Conservation (phyloP, 441 rosid species). For the Aleurites moluccanus region DNA sequence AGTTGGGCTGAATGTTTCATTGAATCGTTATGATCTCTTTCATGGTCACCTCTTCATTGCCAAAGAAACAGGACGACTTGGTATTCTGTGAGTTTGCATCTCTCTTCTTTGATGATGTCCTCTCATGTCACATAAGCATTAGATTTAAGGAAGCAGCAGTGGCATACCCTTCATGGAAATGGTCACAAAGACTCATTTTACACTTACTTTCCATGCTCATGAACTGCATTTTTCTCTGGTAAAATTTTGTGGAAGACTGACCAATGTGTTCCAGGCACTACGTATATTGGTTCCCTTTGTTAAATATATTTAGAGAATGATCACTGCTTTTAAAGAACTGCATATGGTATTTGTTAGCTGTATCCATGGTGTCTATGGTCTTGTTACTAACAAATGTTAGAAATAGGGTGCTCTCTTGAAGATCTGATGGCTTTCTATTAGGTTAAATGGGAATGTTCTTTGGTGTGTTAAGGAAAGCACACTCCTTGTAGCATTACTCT, state of each 20-base stretch:
- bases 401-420: neutral
- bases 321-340: neutral
- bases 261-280: neutral
- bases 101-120: neutral
- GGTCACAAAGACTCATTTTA: neutral
- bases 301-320: too few relatives aligned
- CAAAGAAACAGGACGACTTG: slow-evolving; percentile 60
- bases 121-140: neutral
- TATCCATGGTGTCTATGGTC: neutral
- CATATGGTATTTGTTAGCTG: neutral
- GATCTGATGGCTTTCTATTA: neutral
- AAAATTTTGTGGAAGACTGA: neutral
- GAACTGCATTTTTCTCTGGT: neutral
- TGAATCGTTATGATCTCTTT: slow-evolving; percentile 77
- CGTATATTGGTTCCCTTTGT: neutral
- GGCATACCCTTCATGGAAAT: neutral
- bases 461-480: neutral
- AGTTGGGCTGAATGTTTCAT: slow-evolving; percentile 56
- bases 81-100: slow-evolving; percentile 61
- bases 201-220: neutral
- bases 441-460: neutral
- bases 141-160: too few relatives aligned
- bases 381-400: neutral
- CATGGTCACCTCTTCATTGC: slow-evolving; percentile 83
- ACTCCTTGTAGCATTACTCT: neutral